Evolutionary conservation across 2,329 filamentous ascomycete genomes (phyloP), one percentile per base, ranked within the genome.

Genomic region (Penicillium hordei): DNA sequence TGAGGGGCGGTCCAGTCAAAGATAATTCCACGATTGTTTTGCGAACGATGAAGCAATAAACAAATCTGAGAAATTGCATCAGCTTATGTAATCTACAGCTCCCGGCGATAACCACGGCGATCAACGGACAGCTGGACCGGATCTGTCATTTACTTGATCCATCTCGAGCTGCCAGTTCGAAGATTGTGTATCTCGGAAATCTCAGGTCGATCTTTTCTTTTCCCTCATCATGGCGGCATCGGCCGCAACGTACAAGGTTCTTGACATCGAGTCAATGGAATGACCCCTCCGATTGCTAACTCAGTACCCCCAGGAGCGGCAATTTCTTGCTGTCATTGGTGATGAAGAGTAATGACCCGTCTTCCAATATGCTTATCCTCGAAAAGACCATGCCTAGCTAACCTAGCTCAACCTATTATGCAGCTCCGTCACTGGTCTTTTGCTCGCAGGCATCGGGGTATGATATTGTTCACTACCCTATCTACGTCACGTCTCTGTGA

Each of bases 271-370:
- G n/a, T 51, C 36, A 39, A 55, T 62, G 31, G 36, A 55, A 48
- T 52, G 57, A 55, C 88, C 82, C 76, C 88, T 57, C 60, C 53
- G 62, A 64, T 59, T 48, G 52, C 62, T 66, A 63, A 67, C 54
- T 49, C 12, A 15, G 21, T 52, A 48, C 49, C 59, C 58, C 55
- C 54, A 92, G 79, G 92, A 97, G 78, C 86, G 94, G 70, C 89
- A 99, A 79, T 96, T 99, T 74, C 86, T 99, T 58, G 94, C 94
- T 64, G 93, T 99, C 48, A 99, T 99, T 73, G 94, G 94, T 52
- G 94, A 99, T 76, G 94, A 99, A 86, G 94, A 77, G 76, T 77
- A 70, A 66, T 43, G 19, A 33, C 50, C 45, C 17, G 44, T 38
- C 2, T 4, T 33, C 12, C 2, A 17, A 5, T 19, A 10, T 46